Evolutionary conservation across 2,329 filamentous ascomycete genomes (phyloP).

Genomic region (Pyrenochaeta sp.): DNA sequence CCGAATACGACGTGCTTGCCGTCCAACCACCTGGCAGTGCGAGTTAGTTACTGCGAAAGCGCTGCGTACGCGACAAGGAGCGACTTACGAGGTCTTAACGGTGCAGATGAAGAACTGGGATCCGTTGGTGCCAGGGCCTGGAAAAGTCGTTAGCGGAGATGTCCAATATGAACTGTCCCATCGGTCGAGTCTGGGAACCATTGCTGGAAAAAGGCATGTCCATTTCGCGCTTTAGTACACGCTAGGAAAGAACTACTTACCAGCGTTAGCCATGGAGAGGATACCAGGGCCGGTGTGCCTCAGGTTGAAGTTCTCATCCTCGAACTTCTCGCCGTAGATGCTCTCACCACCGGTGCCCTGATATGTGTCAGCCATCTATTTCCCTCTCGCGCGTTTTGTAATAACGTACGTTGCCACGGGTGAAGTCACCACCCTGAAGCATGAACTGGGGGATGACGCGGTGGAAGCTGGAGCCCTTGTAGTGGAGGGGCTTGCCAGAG

Average conservation of each 20-base stretch:
- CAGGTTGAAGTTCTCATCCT: slow-evolving; percentile 90
- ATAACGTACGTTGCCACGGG: slow-evolving; percentile 80
- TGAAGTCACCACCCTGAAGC: slow-evolving; percentile 98
- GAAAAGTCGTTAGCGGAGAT: not conserved
- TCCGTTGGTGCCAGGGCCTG: slow-evolving; percentile 76
- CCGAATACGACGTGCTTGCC: slow-evolving; percentile 86
- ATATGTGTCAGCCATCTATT: slow-evolving; percentile 16
- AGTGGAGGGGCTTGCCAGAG: slow-evolving; percentile 84
- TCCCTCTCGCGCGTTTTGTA: not conserved
- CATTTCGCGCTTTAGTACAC: too few relatives aligned
- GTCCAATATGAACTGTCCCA: too few relatives aligned
- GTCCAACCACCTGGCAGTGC: slow-evolving; percentile 65
- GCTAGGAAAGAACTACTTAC: slow-evolving; percentile 44
- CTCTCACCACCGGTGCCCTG: slow-evolving; percentile 79
- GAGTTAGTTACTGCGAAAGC: not conserved
- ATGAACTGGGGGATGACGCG: slow-evolving; percentile 98
- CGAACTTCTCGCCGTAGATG: slow-evolving; percentile 97
- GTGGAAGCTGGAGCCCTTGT: slow-evolving; percentile 92
- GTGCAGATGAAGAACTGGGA: slow-evolving; percentile 99
- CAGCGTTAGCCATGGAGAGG: slow-evolving; percentile 96
- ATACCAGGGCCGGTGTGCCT: slow-evolving; percentile 95
- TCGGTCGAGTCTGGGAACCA: too few relatives aligned
- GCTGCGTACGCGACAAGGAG: not conserved
- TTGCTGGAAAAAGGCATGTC: too few relatives aligned
- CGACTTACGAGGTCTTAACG: slow-evolving; percentile 74